phyloP scores from a whole-genome alignment of 2,329 filamentous ascomycete species.

The Trichoderma atrobrunneum region DNA sequence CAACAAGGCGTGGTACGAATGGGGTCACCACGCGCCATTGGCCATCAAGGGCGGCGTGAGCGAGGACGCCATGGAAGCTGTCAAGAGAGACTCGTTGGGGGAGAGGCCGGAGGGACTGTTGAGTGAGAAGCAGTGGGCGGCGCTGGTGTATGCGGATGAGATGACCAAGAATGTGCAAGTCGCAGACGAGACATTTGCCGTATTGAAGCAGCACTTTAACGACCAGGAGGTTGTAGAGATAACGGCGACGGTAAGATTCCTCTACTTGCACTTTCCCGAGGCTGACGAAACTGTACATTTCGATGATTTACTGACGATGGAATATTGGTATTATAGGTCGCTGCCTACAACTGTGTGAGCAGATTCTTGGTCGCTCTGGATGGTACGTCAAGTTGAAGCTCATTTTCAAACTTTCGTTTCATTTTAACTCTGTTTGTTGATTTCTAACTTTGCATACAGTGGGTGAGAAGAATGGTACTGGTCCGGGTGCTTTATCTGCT shows the following conservation, averaged over 20 bases:
- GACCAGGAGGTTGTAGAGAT: constrained; percentile 78
- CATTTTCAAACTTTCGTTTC: background rate
- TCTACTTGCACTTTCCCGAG: background rate
- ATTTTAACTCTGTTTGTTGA: background rate
- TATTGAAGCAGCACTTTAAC: constrained; percentile 58
- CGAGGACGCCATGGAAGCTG: constrained; percentile 46
- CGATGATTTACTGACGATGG: background rate
- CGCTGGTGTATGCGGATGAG: constrained; percentile 73
- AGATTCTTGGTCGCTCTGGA: constrained; percentile 80
- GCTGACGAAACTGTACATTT: background rate
- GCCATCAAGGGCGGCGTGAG: constrained; percentile 56
- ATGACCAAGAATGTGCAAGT: constrained; percentile 77
- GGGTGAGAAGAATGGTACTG: constrained; percentile 55
- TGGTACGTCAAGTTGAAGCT: constrained; percentile 46
- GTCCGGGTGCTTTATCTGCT: constrained; percentile 41
- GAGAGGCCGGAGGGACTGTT: constrained; percentile 46
- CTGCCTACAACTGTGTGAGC: constrained; percentile 82
- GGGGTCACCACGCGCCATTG: constrained; percentile 73
- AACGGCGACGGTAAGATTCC: constrained; percentile 62
- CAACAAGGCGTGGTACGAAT: constrained; percentile 83
- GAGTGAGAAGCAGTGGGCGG: constrained; percentile 62
- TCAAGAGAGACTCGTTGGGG: constrained; percentile 36
- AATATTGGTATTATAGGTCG: constrained; percentile 41
- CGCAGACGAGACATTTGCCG: constrained; percentile 63
- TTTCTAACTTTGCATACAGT: constrained; percentile 39